Percentiles rank a stretch among this genome's conserved stretches.
phyloP scores from a whole-genome alignment of 345 rosid species.

The Limnanthes douglasii region DNA sequence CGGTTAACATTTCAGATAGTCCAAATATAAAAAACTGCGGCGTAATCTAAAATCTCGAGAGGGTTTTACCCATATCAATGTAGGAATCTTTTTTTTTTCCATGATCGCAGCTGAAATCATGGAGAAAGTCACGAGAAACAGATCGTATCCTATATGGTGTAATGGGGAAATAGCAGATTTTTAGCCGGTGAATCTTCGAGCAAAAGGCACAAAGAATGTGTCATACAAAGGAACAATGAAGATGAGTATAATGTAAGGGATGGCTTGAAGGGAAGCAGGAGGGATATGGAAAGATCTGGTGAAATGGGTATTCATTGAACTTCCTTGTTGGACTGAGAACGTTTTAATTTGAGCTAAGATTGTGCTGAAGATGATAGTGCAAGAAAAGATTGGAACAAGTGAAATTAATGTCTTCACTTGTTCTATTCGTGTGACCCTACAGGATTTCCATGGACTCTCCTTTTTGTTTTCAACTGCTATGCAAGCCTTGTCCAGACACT shows the following conservation, averaged over 20 bases:
- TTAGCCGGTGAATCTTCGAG: conserved; percentile 45
- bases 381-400: conserved; percentile 70
- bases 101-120: conserved; percentile 83
- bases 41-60: conserved; percentile 85
- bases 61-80: conserved; percentile 12
- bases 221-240: conserved; percentile 70
- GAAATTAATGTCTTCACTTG: conserved; percentile 76
- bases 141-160: conserved; percentile 67
- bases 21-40: conserved; percentile 92
- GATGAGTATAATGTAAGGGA: conserved; percentile 79
- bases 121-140: conserved; percentile 68
- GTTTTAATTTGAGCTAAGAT: conserved; percentile 96
- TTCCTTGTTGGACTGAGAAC: conserved; percentile 91
- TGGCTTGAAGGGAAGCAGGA: conserved; percentile 94
- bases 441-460: conserved; percentile 83
- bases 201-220: conserved; percentile 55
- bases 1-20: conserved; percentile 87
- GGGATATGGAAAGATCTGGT: conserved; percentile 60
- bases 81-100: conserved; percentile 66
- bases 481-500: conserved; percentile 92
- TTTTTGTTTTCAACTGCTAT: conserved; percentile 26
- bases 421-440: conserved; percentile 70
- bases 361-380: conserved; percentile 86
- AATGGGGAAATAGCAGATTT: conserved; percentile 73
- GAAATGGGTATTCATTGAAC: conserved; percentile 61